Evolutionary conservation across 1,284 basidiomycete species (phyloP).

Genomic region (Austroboletus olivaceoglutinosus): DNA sequence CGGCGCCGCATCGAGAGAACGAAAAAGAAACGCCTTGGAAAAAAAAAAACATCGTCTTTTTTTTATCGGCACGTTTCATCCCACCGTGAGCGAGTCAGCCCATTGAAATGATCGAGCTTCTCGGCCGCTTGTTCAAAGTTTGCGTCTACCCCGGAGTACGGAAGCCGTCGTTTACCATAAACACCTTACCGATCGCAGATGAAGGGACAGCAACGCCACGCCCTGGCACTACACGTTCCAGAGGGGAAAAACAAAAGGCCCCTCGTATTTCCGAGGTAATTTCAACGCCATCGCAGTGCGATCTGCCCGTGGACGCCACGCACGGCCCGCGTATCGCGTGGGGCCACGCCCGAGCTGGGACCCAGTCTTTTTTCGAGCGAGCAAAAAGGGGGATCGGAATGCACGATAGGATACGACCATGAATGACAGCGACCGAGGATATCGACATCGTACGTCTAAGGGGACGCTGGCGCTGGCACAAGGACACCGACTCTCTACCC

Average conservation of each 20-base stretch:
- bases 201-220: not conserved
- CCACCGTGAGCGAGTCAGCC: not conserved
- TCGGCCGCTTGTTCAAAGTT: not conserved
- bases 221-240: not conserved
- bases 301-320: not conserved
- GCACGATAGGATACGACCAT: no score
- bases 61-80: not conserved
- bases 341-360: no score
- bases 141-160: no score
- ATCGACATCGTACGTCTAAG: no score
- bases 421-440: conserved; percentile 3
- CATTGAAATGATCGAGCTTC: no score
- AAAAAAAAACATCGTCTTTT: not conserved
- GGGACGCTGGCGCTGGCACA: no score
- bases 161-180: not conserved
- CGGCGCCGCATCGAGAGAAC: not conserved
- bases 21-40: not conserved
- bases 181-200: not conserved
- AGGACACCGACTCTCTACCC: conserved; percentile 23
- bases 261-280: conserved; percentile 1
- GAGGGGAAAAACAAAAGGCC: not conserved
- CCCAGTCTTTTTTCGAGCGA: no score
- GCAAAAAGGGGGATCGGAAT: no score
- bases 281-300: not conserved
- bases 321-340: not conserved